Base-by-base conservation (phyloP, 306 rosid genomes). In the Dryas octopetala region DNA sequence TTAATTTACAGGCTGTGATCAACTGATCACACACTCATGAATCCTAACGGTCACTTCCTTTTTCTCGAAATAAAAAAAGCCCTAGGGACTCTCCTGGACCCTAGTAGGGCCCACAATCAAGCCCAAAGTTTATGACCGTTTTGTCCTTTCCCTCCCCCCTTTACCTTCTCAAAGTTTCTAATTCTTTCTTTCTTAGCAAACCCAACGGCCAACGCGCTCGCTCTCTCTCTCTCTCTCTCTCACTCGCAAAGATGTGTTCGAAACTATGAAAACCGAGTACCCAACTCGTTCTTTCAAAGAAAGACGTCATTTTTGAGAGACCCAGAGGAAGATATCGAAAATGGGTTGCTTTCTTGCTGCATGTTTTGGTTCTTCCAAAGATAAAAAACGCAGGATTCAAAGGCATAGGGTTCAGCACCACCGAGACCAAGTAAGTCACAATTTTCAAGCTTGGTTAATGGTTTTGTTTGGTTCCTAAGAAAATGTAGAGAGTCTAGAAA, bases 261-360 rank as follows among this genome's bases (percentile, higher is more conserved):
- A 71, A 74, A 66, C 63, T 9, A 55, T 86, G 87, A 66, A 59
- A 80, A 77, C 80, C 77, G 70, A 45, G 53, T 60, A 77, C 62
- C 78, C 47, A 16, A 51, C 26, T 40, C 13, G 6, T 53, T 50
- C 44, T 48, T 49, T 75, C 15, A 3, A 19, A 58, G 54, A 66
- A 73, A 66, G 74, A 79, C 41, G n/a, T 53, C 66, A 53, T 82
- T 78, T 64, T 80, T 58, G 67, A 49, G 54, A 69, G 52, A 68
- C 47, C 44, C 57, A 79, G 64, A 72, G 66, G 19, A 85, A 62
- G 73, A 55, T 43, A 68, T 73, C 74, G 59, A 32, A 67, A 44
- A 93, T 91, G 97, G 93, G 93, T 85, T 91, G 98, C 71, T 88
- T 91, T 78, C 88, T 88, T 75, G 89, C 78, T 75, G 89, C 78